These are phyloP conservation scores for Arthrobotrys pseudoclavata DNA, from an alignment of 2,329 filamentous ascomycete species.

Conservation along the genomic window DNA sequence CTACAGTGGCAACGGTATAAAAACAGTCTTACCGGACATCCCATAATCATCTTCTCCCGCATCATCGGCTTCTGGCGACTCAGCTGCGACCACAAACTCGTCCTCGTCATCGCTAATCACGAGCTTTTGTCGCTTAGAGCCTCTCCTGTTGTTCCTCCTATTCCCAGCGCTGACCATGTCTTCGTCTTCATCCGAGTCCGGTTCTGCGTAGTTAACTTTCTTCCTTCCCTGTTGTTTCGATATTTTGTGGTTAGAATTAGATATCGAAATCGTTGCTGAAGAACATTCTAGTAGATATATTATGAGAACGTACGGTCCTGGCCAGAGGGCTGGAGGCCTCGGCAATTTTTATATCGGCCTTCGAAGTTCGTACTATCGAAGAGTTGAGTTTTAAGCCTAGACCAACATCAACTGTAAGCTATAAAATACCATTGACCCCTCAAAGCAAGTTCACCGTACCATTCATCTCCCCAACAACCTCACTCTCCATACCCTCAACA, in stretches of 20 bases:
- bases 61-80: constrained; percentile 74
- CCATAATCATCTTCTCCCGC: constrained; percentile 67
- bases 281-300: neutral
- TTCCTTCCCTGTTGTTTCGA: constrained; percentile 71
- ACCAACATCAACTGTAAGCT: constrained; percentile 1
- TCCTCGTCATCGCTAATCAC: constrained; percentile 78
- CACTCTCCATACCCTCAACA: constrained; percentile 40
- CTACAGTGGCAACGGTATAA: constrained; percentile 36
- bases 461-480: constrained; percentile 49
- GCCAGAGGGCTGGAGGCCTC: constrained; percentile 55
- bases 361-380: constrained; percentile 40
- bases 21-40: constrained; percentile 41
- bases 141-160: constrained; percentile 71
- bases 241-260: constrained; percentile 11
- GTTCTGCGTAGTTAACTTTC: constrained; percentile 84
- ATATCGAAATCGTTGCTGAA: neutral
- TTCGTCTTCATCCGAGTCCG: constrained; percentile 83
- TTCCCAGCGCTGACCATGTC: constrained; percentile 66
- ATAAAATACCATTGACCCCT: neutral
- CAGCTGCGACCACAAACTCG: constrained; percentile 74
- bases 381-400: constrained; percentile 50
- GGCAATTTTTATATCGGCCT: constrained; percentile 32
- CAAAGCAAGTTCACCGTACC: constrained; percentile 9
- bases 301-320: constrained; percentile 34
- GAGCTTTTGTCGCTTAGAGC: constrained; percentile 71